A percentile compares a stretch with the other conserved stretches of the same genome.
Evolutionary conservation across 352 stramenopile genomes (phyloP).

Genomic region (Pythium phragmitis): DNA sequence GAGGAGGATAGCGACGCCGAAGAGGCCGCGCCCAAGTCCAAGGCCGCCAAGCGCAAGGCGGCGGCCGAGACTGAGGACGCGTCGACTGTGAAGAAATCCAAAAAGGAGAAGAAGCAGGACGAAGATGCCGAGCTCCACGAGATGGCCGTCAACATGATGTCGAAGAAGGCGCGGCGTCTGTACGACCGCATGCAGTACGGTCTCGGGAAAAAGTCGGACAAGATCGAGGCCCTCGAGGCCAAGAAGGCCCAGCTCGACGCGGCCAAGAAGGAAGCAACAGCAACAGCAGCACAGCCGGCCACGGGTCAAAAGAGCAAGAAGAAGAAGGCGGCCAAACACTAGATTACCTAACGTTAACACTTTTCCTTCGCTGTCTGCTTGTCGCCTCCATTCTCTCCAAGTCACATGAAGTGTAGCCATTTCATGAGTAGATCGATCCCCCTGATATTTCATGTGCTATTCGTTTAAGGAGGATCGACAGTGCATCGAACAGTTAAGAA

Average conservation of each 20-base stretch:
- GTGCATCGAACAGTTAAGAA: conserved; percentile 3
- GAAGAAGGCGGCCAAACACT: conserved; percentile 18
- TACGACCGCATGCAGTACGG: conserved; percentile 93
- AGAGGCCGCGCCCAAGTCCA: conserved; percentile 35
- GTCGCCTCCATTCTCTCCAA: no score
- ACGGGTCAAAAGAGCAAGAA: conserved; percentile 20
- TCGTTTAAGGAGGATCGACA: background rate
- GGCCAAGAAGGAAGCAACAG: conserved; percentile 47
- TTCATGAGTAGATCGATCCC: background rate
- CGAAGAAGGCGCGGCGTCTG: conserved; percentile 90
- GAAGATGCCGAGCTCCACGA: conserved; percentile 81
- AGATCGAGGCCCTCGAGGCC: conserved; percentile 80
- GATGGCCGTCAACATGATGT: conserved; percentile 91
- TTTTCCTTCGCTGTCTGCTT: no score
- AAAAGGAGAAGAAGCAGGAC: conserved; percentile 76
- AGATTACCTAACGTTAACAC: no score
- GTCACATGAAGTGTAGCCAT: background rate
- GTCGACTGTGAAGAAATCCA: conserved; percentile 52
- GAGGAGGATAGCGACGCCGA: conserved; percentile 48
- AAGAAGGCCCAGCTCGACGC: conserved; percentile 72
- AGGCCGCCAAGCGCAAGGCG: conserved; percentile 50
- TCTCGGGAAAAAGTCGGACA: conserved; percentile 85
- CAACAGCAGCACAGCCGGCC: conserved; percentile 14
- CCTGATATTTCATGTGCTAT: background rate
- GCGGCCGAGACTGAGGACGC: conserved; percentile 12